phyloP scores from a whole-genome alignment of 257 asterid species.

The Ajuga chamaepitys region DNA sequence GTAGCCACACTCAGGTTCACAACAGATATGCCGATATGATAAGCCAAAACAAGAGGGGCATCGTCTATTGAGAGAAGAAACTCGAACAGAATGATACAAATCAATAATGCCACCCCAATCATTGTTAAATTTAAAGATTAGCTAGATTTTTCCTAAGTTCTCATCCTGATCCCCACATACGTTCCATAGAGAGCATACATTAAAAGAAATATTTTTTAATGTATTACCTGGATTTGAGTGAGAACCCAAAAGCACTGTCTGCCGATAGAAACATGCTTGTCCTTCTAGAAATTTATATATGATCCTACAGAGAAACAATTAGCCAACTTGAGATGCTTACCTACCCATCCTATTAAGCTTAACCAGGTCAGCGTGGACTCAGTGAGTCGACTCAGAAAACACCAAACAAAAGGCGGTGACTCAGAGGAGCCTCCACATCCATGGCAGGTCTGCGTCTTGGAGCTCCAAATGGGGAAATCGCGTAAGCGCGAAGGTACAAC shows the following conservation, averaged over 20 bases:
- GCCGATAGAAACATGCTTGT: constrained; percentile 86
- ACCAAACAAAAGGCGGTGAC: too few species aligned
- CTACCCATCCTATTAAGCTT: not conserved
- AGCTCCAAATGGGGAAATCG: too few species aligned
- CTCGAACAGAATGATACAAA: not conserved
- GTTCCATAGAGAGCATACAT: not conserved
- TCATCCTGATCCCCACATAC: not conserved
- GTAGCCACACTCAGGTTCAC: not conserved
- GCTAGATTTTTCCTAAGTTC: not conserved
- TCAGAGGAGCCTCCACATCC: too few species aligned
- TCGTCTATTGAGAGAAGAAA: not conserved
- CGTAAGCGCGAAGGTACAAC: too few species aligned
- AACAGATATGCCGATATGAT: not conserved
- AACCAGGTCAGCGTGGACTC: too few species aligned
- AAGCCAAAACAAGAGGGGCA: not conserved
- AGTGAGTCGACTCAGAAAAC: too few species aligned
- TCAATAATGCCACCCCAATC: not conserved
- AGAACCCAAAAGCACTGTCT: constrained; percentile 72
- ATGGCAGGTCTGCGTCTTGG: too few species aligned
- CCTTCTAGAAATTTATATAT: constrained; percentile 77
- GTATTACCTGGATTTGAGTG: constrained; percentile 92
- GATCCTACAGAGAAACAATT: not conserved
- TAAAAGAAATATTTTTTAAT: too few species aligned
- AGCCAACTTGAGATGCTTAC: constrained; percentile 1
- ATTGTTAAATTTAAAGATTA: not conserved